These are phyloP conservation scores for Monilinia vaccinii-corymbosi DNA, from an alignment of 2,329 filamentous ascomycete species.

Conservation along the genomic window DNA sequence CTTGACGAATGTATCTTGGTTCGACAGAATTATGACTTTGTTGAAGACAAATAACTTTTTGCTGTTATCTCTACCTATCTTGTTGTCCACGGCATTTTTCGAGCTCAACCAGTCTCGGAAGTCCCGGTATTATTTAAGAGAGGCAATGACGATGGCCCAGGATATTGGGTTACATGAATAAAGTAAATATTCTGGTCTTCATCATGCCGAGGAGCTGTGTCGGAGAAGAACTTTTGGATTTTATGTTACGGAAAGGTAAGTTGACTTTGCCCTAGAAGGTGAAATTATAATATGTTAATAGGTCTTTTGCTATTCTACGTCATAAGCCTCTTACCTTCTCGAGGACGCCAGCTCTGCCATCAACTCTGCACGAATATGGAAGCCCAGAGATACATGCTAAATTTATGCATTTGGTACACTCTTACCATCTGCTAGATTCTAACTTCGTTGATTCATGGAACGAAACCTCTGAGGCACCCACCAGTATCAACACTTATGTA, in stretches of 20 bases:
- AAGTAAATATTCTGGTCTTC: conserved; percentile 40
- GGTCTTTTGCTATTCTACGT: conserved; percentile 54
- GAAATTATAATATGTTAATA: conserved; percentile 25
- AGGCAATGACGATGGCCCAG: conserved; percentile 51
- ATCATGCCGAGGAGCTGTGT: conserved; percentile 43
- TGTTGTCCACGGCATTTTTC: conserved; percentile 51
- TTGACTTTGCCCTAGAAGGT: not conserved
- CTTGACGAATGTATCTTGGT: conserved; percentile 49
- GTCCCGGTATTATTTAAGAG: conserved; percentile 52
- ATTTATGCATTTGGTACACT: conserved; percentile 50
- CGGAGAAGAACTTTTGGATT: conserved; percentile 52
- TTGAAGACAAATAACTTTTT: conserved; percentile 44
- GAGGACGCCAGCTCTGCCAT: conserved; percentile 47
- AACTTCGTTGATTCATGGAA: conserved; percentile 57
- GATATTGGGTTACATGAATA: conserved; percentile 51
- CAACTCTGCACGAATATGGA: conserved; percentile 44
- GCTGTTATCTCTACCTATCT: conserved; percentile 56
- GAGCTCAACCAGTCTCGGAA: conserved; percentile 49
- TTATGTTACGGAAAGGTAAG: conserved; percentile 49
- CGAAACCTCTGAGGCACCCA: conserved; percentile 40
- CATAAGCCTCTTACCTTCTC: conserved; percentile 54
- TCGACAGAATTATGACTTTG: conserved; percentile 47
- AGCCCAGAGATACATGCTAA: conserved; percentile 44
- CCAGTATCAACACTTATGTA: conserved; percentile 47
- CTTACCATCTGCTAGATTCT: conserved; percentile 55